Base-by-base conservation (phyloP, 768 basidiomycete species). In the Coprinopsis marcescibilis region DNA sequence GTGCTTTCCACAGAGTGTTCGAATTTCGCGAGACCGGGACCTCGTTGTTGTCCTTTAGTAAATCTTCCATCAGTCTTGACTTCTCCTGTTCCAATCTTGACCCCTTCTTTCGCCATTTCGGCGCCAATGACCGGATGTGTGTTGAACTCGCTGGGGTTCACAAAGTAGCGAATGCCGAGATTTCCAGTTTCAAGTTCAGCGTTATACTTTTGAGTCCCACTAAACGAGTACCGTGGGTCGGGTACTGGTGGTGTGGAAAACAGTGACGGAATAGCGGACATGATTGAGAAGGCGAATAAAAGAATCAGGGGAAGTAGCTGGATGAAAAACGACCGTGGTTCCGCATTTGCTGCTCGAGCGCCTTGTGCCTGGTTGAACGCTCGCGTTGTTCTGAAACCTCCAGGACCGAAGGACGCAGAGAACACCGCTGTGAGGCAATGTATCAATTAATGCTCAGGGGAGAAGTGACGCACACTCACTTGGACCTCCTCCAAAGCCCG, bases 301-400 rank as follows among this genome's bases (percentile, higher is more conserved):
- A 96, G 64, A 52, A 97, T 60, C 19, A 98, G 71, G 7, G 94
- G 95, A 24, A 93, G 72, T 27, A 96, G 75, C 60, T 95, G 90
- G 35, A 85, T 65, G 53, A 89, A 57, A 33, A 80, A 60, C 12
- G 83, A 83, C 30, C 85, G 81, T 45, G 76, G 59, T 35, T 51
- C 51, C 8, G 50, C 46, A 49, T 64, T 53, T n/a, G 53, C 52
- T 20, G 47, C 46, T 38, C 50, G 52, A 15, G n/a, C n/a, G n/a
- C 48, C 48, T 35, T 52, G 52, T 20, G 19, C 45, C 11, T 38
- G 45, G 49, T 53, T 43, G 48, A 65, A 57, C 21, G 63, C 55
- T 57, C 61, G 57, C 24, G 82, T 78, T 19, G 8, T 33, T 25
- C 80, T 78, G 71, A 93, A 92, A 25, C 89, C 88, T n/a, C 82